phyloP scores from a whole-genome alignment of 2,329 filamentous ascomycete genomes.

The Lasiodiplodia sp. region DNA sequence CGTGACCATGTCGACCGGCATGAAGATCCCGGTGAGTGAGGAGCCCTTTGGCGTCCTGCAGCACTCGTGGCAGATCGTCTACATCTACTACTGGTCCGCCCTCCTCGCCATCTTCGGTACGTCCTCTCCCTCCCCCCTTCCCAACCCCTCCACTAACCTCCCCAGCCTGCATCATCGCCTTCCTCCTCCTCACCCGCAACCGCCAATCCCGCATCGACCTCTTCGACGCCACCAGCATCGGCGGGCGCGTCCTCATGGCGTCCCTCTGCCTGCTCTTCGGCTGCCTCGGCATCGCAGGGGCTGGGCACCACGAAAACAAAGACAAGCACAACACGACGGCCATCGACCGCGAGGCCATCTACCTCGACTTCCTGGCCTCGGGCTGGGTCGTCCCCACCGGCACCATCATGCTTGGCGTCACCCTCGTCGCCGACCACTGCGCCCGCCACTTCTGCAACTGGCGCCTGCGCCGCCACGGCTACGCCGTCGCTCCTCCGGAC shows the following conservation, averaged over 20 bases:
- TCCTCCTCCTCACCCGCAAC: conserved; percentile 48
- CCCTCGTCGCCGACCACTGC: conserved; percentile 42
- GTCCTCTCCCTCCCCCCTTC: background rate
- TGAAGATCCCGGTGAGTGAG: conserved; percentile 43
- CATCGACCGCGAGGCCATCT: background rate
- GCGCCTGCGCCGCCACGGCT: conserved; percentile 34
- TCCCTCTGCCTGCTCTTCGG: conserved; percentile 43
- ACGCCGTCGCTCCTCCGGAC: background rate
- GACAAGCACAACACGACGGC: no score
- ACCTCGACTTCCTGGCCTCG: conserved; percentile 41
- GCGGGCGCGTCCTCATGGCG: conserved; percentile 40
- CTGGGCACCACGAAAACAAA: no score
- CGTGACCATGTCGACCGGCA: conserved; percentile 43
- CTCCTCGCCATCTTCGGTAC: conserved; percentile 44
- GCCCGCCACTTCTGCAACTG: conserved; percentile 42
- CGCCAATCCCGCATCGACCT: conserved; percentile 46
- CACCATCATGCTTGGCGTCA: conserved; percentile 45
- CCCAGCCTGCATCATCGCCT: conserved; percentile 44
- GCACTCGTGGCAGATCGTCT: conserved; percentile 42
- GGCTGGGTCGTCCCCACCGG: conserved; percentile 46
- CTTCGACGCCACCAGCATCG: conserved; percentile 49
- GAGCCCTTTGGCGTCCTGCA: conserved; percentile 39
- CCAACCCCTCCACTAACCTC: background rate
- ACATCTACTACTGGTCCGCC: conserved; percentile 49
- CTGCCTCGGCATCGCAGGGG: conserved; percentile 37